Evolutionary conservation across 345 rosid genomes (phyloP), one percentile per base, ranked within the genome.

Genomic region (Hevea brasiliensis): DNA sequence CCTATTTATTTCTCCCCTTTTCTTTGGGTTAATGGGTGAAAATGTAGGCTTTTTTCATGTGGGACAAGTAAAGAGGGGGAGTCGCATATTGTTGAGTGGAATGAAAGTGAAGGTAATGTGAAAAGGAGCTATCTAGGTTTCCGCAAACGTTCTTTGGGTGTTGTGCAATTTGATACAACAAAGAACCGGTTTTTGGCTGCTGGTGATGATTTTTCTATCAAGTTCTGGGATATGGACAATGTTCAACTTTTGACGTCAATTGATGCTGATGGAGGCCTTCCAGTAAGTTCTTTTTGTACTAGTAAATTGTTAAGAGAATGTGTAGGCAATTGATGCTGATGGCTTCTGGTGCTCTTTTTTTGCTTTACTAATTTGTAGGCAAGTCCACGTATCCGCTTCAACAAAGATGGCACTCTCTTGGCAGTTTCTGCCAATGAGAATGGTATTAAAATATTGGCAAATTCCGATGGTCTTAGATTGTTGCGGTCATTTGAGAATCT

Each of bases 41-140:
- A 73, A 37, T 68, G 68, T 53, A 91, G 97, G 84, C 84, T 91
- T 40, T 91, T 92, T 78, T 92, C 97, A 24, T 92, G 97, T 40
- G 97, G 97, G 73, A 92, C 97, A 71, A 90, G 95, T 83, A 90
- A 90, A 87, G 97, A 92, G 1, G 97, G 93, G 48, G 93, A 88
- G 47, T 90, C 97, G 4, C 80, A 76, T 76, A 86, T 92, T 69
- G 95, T 92, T 67, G 97, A 92, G 70, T 92, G 97, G 97, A 92
- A 92, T 73, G 97, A 92, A 85, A 88, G 95, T 72, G 97, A 92
- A 85, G 97, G 97, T 63, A 91, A 90, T 55, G 92, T 89, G 64
- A 92, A 83, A 80, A 85, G 93, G 81, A 86, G 85, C 65, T 92
- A 92, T 80, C 92, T 79, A 84, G 97, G 97, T 79, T 89, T 88